Evolutionary conservation across 2,329 filamentous ascomycete genomes (phyloP), one percentile per base, ranked within the genome.

Genomic region (Phialocephala sp.): DNA sequence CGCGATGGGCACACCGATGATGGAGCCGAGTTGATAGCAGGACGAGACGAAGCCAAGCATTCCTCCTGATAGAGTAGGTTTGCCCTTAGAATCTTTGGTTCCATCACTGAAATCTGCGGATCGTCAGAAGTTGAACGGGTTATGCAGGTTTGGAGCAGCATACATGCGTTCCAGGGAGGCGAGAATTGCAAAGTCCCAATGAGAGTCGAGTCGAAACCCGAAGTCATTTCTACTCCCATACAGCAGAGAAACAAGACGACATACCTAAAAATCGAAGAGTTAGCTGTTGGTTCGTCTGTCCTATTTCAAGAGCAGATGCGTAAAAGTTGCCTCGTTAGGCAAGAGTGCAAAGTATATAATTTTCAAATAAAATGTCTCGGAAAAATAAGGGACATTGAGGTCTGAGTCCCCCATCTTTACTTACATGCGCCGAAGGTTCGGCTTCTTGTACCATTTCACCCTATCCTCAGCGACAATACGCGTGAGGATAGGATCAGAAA

Each of bases 11-110:
- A 87, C 80, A 22, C 79, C 81, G 43, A 83, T 77, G 62, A 87
- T 82, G 9, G 84, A 84, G 4, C 85, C 85, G 4, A 87, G 78
- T 60, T 83, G 83, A 72, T 87, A 87, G 60, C 81, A 83, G 2
- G 84, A 83, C 18, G 82, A 81, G 43, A 87, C 77, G 61, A 87
- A 80, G 3, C 85, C 85, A 8, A 78, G 74, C 59, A 79, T 32
- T 52, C 55, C 35, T 20, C 66, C 32, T n/a, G 59, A 56, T 14
- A 67, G 57, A 20, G 56, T 59, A 11, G 55, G 57, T 43, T 66
- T 65, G 5, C 37, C 54, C 22, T 66, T 65, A 1, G 20, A 20
- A 45, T 69, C 64, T 43, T 58, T 62, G 1, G 45, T 36, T 56
- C 68, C 63, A 36, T 60, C 43, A 35, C 62, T 55, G 61, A 68